Base-by-base conservation (phyloP, 306 rosid genomes). In the Nissolia schottii region DNA sequence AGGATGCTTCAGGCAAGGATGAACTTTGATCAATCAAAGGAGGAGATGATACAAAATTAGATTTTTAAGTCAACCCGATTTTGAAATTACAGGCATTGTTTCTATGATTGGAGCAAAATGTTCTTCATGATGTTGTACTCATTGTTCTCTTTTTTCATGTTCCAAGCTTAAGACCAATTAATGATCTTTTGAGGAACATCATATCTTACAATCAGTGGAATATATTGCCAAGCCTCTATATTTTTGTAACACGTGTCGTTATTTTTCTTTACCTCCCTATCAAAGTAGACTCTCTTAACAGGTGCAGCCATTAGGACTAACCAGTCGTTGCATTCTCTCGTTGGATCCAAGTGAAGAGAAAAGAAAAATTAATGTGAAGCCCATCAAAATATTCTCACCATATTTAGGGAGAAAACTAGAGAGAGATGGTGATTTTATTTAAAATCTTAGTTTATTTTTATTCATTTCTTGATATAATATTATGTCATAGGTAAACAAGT, bases 1-100 rank as follows among this genome's bases (percentile, higher is more conserved):
- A 88, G 68, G 93, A 86, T 48, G 35, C 85, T 5, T 73, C 85
- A 6, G 81, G 49, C 83, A 91, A 86, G 75, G 96, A 91, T 60
- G 90, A 95, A 77, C 60, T 85, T 63, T 88, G 81, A 89, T 64
- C 6, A 53, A 27, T 27, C 40, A 1, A n/a, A 7, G 29, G 27
- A 74, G n/a, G 15, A 16, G 57, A n/a, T 29, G 19, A 48, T 28
- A 24, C 35, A 15, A 55, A 64, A 62, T 76, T 49, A 22, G 38
- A 58, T 55, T 70, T 24, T 79, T 35, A 43, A 71, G 57, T 63
- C 71, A 22, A 34, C 51, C 51, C 50, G 65, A 81, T 71, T 79
- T 75, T 80, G 69, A 53, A 49, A 53, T 38, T 50, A 45, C 1
- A 27, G 34, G 49, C 75, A 8, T 63, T 68, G 69, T 43, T 76